phyloP scores from a whole-genome alignment of 805 yeast genomes.

The Yarrowia porcina region DNA sequence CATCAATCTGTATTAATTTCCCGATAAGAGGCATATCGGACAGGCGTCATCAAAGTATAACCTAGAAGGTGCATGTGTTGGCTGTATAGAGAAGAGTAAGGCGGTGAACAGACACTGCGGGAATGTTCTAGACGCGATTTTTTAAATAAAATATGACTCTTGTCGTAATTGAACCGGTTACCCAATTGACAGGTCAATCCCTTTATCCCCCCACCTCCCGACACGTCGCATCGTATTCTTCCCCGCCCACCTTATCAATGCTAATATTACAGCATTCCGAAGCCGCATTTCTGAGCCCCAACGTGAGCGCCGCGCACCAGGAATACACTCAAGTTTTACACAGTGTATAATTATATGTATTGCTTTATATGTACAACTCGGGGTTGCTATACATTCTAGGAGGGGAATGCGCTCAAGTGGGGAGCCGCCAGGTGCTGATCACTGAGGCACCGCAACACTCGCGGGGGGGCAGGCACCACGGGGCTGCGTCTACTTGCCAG shows the following conservation, averaged over 20 bases:
- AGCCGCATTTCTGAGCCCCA: not conserved
- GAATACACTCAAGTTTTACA: too few relatives aligned
- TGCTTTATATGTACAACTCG: constrained; percentile 2
- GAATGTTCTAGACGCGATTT: not conserved
- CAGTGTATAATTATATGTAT: not conserved
- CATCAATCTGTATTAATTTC: not conserved
- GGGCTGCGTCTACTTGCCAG: not conserved
- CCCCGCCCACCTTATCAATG: not conserved
- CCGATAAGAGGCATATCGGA: constrained; percentile 1
- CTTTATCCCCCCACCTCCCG: too few relatives aligned
- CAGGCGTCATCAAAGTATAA: constrained; percentile 3
- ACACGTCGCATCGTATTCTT: not conserved
- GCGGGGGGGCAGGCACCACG: not conserved
- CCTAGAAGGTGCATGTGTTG: not conserved
- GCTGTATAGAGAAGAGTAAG: not conserved
- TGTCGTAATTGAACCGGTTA: not conserved
- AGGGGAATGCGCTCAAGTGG: not conserved
- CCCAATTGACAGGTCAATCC: not conserved
- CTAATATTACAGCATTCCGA: not conserved
- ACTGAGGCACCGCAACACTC: not conserved
- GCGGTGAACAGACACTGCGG: not conserved
- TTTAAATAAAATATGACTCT: not conserved
- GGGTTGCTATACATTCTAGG: constrained; percentile 8
- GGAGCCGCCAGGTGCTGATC: not conserved
- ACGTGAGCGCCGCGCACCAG: too few relatives aligned